Conservation (phyloP, 495 filamentous ascomycete species). For the Schizothecium vesticola region DNA sequence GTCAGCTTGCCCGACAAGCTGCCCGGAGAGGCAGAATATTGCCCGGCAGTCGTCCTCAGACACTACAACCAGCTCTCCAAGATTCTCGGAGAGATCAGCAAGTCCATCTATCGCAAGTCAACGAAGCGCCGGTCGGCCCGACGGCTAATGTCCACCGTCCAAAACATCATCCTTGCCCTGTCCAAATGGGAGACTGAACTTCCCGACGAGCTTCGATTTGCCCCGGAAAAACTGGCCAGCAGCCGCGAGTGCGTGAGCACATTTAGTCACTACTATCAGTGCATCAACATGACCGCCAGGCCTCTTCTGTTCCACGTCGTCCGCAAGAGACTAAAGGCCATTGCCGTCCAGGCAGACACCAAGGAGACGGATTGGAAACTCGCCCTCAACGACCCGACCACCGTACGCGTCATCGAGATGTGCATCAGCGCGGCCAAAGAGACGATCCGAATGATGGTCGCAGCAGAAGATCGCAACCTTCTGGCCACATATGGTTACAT, state of each 20-base stretch:
- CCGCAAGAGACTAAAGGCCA: conserved; percentile 36
- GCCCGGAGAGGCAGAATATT: conserved; percentile 27
- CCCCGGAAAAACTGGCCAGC: conserved; percentile 36
- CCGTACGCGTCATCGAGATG: conserved; percentile 43
- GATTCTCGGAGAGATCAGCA: conserved; percentile 41
- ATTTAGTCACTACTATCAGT: conserved; percentile 47
- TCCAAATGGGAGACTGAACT: conserved; percentile 38
- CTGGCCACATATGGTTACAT: conserved; percentile 50
- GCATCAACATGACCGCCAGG: conserved; percentile 48
- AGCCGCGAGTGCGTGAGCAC: conserved; percentile 45
- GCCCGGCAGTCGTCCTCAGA: conserved; percentile 42
- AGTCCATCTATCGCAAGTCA: conserved; percentile 43
- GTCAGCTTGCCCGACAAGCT: conserved; percentile 34
- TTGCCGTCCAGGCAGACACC: background rate
- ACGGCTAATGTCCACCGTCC: conserved; percentile 41
- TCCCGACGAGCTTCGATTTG: conserved; percentile 40
- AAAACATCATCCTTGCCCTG: conserved; percentile 41
- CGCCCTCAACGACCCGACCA: conserved; percentile 33
- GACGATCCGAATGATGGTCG: conserved; percentile 44
- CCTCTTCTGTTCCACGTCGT: conserved; percentile 48
- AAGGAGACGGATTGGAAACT: conserved; percentile 38
- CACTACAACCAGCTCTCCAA: conserved; percentile 44
- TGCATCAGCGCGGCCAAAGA: conserved; percentile 45
- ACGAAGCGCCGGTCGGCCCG: conserved; percentile 36
- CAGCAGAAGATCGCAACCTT: conserved; percentile 36